These are phyloP conservation scores for Arthrobotrys sinensis DNA, from an alignment of 2,329 filamentous ascomycete species.

Conservation along the genomic window DNA sequence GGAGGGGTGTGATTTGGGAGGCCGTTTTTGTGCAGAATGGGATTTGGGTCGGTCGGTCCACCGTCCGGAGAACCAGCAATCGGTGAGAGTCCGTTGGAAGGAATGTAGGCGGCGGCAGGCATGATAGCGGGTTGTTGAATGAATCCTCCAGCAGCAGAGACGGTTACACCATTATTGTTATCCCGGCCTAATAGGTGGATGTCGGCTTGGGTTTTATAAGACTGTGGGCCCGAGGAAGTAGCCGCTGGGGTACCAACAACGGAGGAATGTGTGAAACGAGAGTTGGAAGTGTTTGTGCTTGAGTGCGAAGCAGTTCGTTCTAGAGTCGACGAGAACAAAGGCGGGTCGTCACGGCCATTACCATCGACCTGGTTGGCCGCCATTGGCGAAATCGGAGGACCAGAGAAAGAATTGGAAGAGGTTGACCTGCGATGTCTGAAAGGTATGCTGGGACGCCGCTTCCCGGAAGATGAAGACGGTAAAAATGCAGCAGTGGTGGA, in stretches of 20 bases:
- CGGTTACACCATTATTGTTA: slow-evolving; percentile 38
- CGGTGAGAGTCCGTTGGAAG: slow-evolving; percentile 46
- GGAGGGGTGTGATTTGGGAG: slow-evolving; percentile 32
- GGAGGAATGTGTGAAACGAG: slow-evolving; percentile 59
- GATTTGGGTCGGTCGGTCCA: slow-evolving; percentile 42
- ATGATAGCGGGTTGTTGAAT: slow-evolving; percentile 59
- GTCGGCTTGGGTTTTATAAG: slow-evolving; percentile 47
- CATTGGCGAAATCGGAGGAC: slow-evolving; percentile 43
- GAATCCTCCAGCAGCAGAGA: slow-evolving; percentile 52
- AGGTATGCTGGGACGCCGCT: slow-evolving; percentile 57
- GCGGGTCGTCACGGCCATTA: slow-evolving; percentile 37
- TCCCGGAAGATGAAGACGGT: slow-evolving; percentile 47
- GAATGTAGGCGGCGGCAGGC: slow-evolving; percentile 47
- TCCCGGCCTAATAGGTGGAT: slow-evolving; percentile 19
- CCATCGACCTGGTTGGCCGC: slow-evolving; percentile 39
- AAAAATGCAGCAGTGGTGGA: slow-evolving; percentile 55
- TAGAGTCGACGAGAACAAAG: slow-evolving; percentile 43
- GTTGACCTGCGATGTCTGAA: slow-evolving; percentile 56
- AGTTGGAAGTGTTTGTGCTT: slow-evolving; percentile 59
- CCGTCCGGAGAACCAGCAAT: slow-evolving; percentile 52
- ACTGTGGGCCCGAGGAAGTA: slow-evolving; percentile 55
- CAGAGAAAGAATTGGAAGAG: slow-evolving; percentile 54
- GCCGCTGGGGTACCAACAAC: slow-evolving; percentile 52
- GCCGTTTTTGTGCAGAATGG: slow-evolving; percentile 8
- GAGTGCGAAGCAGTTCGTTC: slow-evolving; percentile 58